phyloP scores from a whole-genome alignment of 108 stramenopile genomes.

The Cyclotella atomus region DNA sequence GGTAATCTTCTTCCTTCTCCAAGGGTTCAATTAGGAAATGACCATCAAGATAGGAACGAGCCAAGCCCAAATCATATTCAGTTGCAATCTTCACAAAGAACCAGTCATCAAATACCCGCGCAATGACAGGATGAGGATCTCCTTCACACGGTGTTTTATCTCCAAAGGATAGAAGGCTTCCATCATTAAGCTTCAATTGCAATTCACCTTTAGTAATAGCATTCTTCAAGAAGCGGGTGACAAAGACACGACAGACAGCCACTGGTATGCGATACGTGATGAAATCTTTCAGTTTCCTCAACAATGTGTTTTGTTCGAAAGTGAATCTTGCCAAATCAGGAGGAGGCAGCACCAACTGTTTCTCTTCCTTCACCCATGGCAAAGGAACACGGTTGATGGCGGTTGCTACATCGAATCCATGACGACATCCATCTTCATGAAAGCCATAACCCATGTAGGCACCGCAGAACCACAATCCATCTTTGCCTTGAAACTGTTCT shows the following conservation, averaged over 20 bases:
- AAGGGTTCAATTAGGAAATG: slow-evolving; percentile 83
- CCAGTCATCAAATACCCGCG: slow-evolving; percentile 90
- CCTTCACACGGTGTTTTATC: slow-evolving; percentile 63
- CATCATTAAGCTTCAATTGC: slow-evolving; percentile 78
- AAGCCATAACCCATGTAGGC: slow-evolving; percentile 97
- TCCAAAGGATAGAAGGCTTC: slow-evolving; percentile 66
- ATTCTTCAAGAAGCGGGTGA: slow-evolving; percentile 63
- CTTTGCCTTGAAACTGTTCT: slow-evolving; percentile 69
- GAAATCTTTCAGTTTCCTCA: slow-evolving; percentile 45
- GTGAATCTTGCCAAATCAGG: slow-evolving; percentile 61
- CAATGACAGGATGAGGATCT: slow-evolving; percentile 66
- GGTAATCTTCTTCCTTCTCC: slow-evolving; percentile 61
- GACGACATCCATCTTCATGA: slow-evolving; percentile 95
- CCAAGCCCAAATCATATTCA: slow-evolving; percentile 92
- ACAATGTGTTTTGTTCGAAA: slow-evolving; percentile 33
- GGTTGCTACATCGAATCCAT: slow-evolving; percentile 85
- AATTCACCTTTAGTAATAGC: slow-evolving; percentile 72
- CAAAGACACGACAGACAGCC: slow-evolving; percentile 61
- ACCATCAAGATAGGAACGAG: slow-evolving; percentile 91
- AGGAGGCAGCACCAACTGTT: slow-evolving; percentile 58
- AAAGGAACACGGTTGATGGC: slow-evolving; percentile 62
- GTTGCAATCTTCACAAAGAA: slow-evolving; percentile 93
- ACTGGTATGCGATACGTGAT: slow-evolving; percentile 69
- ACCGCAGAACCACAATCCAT: slow-evolving; percentile 92
- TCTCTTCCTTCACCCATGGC: slow-evolving; percentile 61